Conservation (phyloP, 2,329 filamentous ascomycete genomes). For the Paecilomyces sp. region DNA sequence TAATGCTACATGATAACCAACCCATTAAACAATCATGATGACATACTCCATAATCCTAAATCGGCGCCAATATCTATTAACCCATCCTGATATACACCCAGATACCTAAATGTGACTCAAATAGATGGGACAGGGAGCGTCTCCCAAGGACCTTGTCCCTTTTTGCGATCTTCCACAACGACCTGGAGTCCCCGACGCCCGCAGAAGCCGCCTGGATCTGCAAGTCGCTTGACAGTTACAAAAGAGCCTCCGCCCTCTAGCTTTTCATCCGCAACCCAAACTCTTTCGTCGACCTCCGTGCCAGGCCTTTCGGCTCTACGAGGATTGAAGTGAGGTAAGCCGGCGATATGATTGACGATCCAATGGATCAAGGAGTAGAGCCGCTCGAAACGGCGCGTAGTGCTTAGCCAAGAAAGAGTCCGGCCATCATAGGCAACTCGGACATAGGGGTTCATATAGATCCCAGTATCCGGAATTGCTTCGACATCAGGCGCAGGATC, state of each 20-base stretch:
- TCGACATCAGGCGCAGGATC: conserved; percentile 22
- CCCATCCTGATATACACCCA: background rate
- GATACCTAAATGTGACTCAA: background rate
- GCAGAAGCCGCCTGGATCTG: conserved; percentile 39
- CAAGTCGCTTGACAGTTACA: conserved; percentile 28
- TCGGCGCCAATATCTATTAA: background rate
- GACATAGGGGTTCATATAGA: conserved; percentile 70
- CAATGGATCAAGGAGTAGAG: conserved; percentile 55
- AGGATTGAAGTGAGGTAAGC: conserved; percentile 54
- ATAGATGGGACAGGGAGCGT: conserved; percentile 30
- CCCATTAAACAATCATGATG: background rate
- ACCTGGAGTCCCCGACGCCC: conserved; percentile 36
- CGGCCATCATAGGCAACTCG: conserved; percentile 59
- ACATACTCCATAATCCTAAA: background rate
- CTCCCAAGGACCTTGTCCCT: conserved; percentile 41
- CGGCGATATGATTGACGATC: conserved; percentile 49
- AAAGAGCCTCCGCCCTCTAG: conserved; percentile 30
- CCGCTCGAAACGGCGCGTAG: conserved; percentile 59
- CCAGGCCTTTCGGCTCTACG: conserved; percentile 55
- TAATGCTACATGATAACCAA: background rate
- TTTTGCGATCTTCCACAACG: conserved; percentile 34
- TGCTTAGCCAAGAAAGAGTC: conserved; percentile 52
- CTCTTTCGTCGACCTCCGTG: conserved; percentile 34
- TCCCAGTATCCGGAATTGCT: conserved; percentile 44
- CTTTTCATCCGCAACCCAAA: conserved; percentile 31